Percentiles rank a stretch among this genome's conserved stretches.
Evolutionary conservation across 192 early-diverging fungal species (phyloP).

Genomic region (Rhizoclosmatium globosum): DNA sequence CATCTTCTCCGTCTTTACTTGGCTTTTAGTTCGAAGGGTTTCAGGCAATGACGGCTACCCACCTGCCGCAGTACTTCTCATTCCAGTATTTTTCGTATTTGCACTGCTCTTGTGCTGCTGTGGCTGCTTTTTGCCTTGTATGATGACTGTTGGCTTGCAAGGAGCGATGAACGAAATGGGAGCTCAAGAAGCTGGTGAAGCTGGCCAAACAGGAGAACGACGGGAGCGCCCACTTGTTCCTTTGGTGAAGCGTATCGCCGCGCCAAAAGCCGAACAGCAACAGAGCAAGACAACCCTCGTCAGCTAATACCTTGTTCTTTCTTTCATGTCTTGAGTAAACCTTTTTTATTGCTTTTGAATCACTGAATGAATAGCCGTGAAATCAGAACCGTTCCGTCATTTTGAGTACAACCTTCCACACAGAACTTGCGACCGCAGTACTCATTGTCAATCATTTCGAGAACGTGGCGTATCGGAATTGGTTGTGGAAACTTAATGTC

Average conservation of each 20-base stretch:
- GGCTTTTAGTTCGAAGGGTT: slow-evolving; percentile 52
- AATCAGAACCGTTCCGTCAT: too few relatives aligned
- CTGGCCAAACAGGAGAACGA: background rate
- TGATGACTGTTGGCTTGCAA: slow-evolving; percentile 33
- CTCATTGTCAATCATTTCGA: too few relatives aligned
- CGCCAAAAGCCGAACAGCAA: background rate
- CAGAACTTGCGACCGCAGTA: too few relatives aligned
- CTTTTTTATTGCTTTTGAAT: too few relatives aligned
- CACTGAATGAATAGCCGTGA: too few relatives aligned
- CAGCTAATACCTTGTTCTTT: background rate
- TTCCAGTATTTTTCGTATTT: slow-evolving; percentile 62
- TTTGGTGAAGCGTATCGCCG: background rate
- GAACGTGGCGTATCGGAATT: too few relatives aligned
- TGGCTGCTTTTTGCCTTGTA: slow-evolving; percentile 54
- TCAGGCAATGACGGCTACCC: slow-evolving; percentile 38
- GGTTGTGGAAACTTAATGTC: too few relatives aligned
- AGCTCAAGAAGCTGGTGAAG: background rate
- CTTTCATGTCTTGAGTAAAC: background rate
- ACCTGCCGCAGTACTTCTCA: slow-evolving; percentile 54
- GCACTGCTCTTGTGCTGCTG: slow-evolving; percentile 52
- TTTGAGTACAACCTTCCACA: too few relatives aligned
- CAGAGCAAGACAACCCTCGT: background rate
- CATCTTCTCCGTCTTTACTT: slow-evolving; percentile 52
- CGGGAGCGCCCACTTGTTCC: background rate
- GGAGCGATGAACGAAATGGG: slow-evolving; percentile 22